Evolutionary conservation across 495 filamentous ascomycete genomes (phyloP), one percentile per base, ranked within the genome.

Genomic region (Letharia columbiana): DNA sequence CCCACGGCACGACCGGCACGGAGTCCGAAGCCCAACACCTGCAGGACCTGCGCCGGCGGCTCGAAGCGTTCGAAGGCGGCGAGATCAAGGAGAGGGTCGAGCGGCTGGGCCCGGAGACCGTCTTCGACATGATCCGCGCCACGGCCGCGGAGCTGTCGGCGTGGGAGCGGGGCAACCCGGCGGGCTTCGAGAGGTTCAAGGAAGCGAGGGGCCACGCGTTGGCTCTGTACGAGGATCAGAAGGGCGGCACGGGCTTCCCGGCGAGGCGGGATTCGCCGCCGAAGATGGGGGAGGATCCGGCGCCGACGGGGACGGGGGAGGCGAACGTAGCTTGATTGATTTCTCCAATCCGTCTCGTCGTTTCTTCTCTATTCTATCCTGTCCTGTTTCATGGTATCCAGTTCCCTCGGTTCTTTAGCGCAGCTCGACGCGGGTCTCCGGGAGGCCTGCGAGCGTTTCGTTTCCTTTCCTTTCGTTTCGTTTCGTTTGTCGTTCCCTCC

Each of bases 1-100:
- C 70, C 10, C 68, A 80, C 60, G 77, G 79, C 54, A 68, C 69
- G 6, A 67, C 71, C 3, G 69, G 69, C 13, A 67, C 71, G 18
- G 78, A 84, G 65, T 73, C 82, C 13, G 81, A 85, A 49, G 80
- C 84, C 0, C 79, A 84, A 18, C 86, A 90, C 67, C 70, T 86
- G 4, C 71, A 79, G 12, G 69, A 86, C 37, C 74, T 92, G 41
- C 77, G 83, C 7, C 79, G 83, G 61, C 79, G 85, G 63, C 74
- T 92, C 35, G 87, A 92, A 60, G 84, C 83, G 33, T 66, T 91
- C 7, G 84, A 83, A 10, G 83, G 84, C 20, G 83, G 87, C 39
- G 82, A 86, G 61, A 77, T 87, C 35, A 77, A 77, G 52, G 78
- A 79, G 59, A 79, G 81, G 39, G 83, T 87, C 11, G 73, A 81